phyloP scores from a whole-genome alignment of 495 filamentous ascomycete genomes.

The Acidomyces sp. region DNA sequence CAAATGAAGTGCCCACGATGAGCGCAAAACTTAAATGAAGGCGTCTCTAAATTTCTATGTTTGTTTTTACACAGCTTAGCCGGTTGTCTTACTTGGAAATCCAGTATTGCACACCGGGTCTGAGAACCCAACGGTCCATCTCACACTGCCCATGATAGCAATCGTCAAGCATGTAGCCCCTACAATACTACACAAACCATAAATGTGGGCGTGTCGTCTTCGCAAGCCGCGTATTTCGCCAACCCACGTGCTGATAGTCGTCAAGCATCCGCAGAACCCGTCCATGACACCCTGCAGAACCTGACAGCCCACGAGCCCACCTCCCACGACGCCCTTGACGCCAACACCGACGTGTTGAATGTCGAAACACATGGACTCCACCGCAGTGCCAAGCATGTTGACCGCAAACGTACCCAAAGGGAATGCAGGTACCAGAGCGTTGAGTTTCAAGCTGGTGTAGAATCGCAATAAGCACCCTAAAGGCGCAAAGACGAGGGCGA shows the following conservation, averaged over 20 bases:
- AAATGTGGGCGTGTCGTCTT: slow-evolving; percentile 58
- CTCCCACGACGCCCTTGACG: slow-evolving; percentile 36
- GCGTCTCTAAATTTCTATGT: too few relatives aligned
- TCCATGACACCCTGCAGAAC: slow-evolving; percentile 74
- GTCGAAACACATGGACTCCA: slow-evolving; percentile 56
- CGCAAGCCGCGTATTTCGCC: slow-evolving; percentile 58
- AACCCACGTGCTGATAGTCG: slow-evolving; percentile 91
- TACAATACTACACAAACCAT: slow-evolving; percentile 53
- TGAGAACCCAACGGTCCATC: slow-evolving; percentile 58
- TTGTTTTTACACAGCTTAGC: too few relatives aligned
- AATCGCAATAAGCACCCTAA: slow-evolving; percentile 66
- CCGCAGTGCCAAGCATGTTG: slow-evolving; percentile 62
- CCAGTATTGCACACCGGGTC: slow-evolving; percentile 34
- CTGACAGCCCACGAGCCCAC: slow-evolving; percentile 47
- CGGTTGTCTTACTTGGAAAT: slow-evolving; percentile 13
- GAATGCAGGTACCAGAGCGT: slow-evolving; percentile 52
- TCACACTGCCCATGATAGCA: slow-evolving; percentile 64
- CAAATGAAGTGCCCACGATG: too few relatives aligned
- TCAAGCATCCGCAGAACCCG: slow-evolving; percentile 82
- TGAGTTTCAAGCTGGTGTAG: slow-evolving; percentile 54
- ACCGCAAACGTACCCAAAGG: slow-evolving; percentile 81
- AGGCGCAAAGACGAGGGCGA: slow-evolving; percentile 77
- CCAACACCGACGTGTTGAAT: slow-evolving; percentile 44
- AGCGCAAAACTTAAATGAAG: too few relatives aligned
- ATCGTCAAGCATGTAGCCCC: slow-evolving; percentile 54